Base-by-base conservation (phyloP, 768 basidiomycete species). In the Omphalotus guepiniiformis region DNA sequence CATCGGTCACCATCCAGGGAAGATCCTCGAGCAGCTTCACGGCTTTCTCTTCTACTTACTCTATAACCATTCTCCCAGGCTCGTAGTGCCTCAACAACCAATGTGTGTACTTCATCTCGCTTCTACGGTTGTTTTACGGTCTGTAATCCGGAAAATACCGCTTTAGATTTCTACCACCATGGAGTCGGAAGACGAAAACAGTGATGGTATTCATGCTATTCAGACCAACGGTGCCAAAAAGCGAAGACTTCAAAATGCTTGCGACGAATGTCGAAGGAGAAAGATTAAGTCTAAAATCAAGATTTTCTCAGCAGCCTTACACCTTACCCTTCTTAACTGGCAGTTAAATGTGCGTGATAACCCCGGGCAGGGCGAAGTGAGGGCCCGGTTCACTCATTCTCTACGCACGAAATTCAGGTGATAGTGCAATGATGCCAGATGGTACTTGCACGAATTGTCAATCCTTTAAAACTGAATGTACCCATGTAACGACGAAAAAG, bases 241-340 rank as follows among this genome's bases (percentile, higher is more conserved):
- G 21, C 37, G 47, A n/a, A 25, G 47, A 9, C 22, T 48, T 15
- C 47, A 49, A 36, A 25, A 32, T 2, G 25, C 48, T 21, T 83
- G 82, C 55, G 81, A 83, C 51, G 67, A 74, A 0, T 83, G 81
- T 57, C 66, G 81, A 29, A 67, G 79, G 48, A 83, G 82, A 67
- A 83, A 83, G 62, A 73, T 77, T 73, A 40, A 54, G 68, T 71
- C 43, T 21, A 29, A n/a, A 18, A 34, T 21, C 16, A 23, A 19
- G 25, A 22, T 6, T 26, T 21, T n/a, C n/a, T 22, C 42, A 39
- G 25, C 29, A 12, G 11, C 47, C 6, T 25, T 39, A 12, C 25
- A 46, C 16, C 13, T 15, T 22, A 39, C n/a, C 7, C 5, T 15
- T 16, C 7, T 6, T 37, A n/a, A n/a, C n/a, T n/a, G n/a, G n/a